Conservation (phyloP, 345 rosid species). For the Kernera saxatilis region DNA sequence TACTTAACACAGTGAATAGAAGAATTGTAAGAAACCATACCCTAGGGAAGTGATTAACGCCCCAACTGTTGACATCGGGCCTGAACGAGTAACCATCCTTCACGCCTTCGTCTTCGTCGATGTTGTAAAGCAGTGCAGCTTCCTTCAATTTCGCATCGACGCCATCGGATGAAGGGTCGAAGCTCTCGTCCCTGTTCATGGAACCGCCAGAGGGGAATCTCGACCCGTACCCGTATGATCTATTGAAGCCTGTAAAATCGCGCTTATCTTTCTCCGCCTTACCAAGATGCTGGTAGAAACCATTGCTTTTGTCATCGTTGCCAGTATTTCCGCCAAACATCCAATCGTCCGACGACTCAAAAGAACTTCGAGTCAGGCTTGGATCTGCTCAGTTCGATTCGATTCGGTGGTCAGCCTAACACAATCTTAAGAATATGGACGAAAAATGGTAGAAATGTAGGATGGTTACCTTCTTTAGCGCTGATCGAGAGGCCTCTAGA, state of each 20-base stretch:
- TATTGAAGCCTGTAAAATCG: neutral
- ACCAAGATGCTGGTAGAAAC: constrained; percentile 38
- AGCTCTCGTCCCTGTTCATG: constrained; percentile 13
- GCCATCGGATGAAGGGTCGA: constrained; percentile 38
- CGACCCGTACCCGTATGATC: neutral
- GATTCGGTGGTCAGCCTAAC: neutral
- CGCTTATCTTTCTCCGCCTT: constrained; percentile 31
- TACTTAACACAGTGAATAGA: neutral
- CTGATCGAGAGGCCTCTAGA: constrained; percentile 30
- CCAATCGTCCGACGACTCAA: constrained; percentile 36
- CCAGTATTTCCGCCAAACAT: constrained; percentile 32
- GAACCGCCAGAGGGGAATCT: neutral
- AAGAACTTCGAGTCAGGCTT: neutral
- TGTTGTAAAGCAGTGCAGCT: constrained; percentile 36
- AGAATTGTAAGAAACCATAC: constrained; percentile 24
- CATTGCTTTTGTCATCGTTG: constrained; percentile 17
- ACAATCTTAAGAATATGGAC: neutral
- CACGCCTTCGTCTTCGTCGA: constrained; percentile 25
- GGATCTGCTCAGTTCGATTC: neutral
- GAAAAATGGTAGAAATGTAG: neutral
- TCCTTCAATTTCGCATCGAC: constrained; percentile 44
- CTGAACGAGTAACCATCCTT: constrained; percentile 37
- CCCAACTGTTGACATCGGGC: constrained; percentile 30
- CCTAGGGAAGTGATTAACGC: constrained; percentile 33
- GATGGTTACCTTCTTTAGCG: constrained; percentile 31